A percentile compares a stretch with the other conserved stretches of the same genome.
phyloP scores from a whole-genome alignment of 345 rosid species.

The Toxicodendron radicans region DNA sequence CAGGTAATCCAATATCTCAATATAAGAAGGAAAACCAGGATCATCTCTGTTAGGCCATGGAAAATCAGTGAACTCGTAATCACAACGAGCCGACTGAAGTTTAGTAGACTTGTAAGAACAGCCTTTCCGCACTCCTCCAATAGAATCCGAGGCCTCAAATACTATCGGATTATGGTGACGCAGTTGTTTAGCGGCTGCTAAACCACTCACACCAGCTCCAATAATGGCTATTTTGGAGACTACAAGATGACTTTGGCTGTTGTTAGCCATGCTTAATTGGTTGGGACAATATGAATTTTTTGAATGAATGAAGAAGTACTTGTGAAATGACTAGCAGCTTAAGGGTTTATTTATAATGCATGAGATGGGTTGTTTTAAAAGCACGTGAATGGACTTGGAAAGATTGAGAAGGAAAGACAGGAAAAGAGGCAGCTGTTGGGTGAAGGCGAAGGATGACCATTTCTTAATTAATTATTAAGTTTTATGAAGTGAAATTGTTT shows the following conservation, averaged over 20 bases:
- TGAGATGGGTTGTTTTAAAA: not conserved
- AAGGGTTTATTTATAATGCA: conserved; percentile 38
- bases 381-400: conserved; percentile 26
- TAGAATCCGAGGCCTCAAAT: conserved; percentile 71
- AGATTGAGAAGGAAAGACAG: not conserved
- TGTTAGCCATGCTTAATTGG: conserved; percentile 22
- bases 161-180: conserved; percentile 58
- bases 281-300: too few relatives aligned
- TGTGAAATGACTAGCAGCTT: not conserved
- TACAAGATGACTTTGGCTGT: conserved; percentile 18
- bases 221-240: conserved; percentile 69
- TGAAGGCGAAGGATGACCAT: conserved; percentile 5
- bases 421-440: not conserved
- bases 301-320: not conserved
- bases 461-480: not conserved
- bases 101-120: conserved; percentile 77
- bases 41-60: conserved; percentile 83
- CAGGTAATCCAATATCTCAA: conserved; percentile 72
- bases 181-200: conserved; percentile 79
- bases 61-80: conserved; percentile 86
- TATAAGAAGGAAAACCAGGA: conserved; percentile 58
- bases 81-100: conserved; percentile 67
- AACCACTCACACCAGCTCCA: conserved; percentile 89
- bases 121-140: conserved; percentile 93
- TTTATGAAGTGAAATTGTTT: not conserved